Percentiles rank a stretch among this genome's conserved stretches.
Evolutionary conservation across 2,329 filamentous ascomycete species (phyloP).

Genomic region (Mycosphaerella sp.): DNA sequence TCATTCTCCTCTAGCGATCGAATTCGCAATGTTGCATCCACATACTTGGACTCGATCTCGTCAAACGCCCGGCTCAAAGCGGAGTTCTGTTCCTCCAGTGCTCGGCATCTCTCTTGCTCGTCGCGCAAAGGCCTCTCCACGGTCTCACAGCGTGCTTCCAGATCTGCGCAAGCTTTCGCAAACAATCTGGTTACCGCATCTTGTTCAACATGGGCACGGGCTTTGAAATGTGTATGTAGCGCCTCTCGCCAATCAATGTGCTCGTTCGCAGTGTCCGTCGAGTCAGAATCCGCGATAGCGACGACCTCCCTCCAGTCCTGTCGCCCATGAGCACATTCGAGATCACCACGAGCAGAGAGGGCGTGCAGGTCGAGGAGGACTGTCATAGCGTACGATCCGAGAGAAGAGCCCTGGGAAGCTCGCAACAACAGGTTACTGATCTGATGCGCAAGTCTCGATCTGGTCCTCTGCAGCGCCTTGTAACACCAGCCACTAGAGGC

Average conservation of each 20-base stretch:
- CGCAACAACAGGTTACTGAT: slow-evolving; percentile 19
- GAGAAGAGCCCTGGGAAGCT: slow-evolving; percentile 14
- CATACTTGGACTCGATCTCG: slow-evolving; percentile 35
- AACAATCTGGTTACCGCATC: slow-evolving; percentile 46
- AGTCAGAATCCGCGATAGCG: slow-evolving; percentile 1
- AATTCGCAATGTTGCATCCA: slow-evolving; percentile 34
- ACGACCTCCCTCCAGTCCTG: slow-evolving; percentile 12
- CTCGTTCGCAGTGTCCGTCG: not conserved
- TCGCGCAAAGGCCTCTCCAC: slow-evolving; percentile 49
- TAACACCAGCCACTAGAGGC: slow-evolving; percentile 13
- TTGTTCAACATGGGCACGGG: slow-evolving; percentile 40
- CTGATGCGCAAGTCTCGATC: slow-evolving; percentile 19
- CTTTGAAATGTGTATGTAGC: slow-evolving; percentile 41
- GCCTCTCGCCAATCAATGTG: slow-evolving; percentile 44
- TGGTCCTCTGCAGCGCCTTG: slow-evolving; percentile 14
- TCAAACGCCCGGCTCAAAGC: slow-evolving; percentile 33
- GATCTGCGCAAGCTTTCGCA: slow-evolving; percentile 48
- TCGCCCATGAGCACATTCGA: slow-evolving; percentile 15
- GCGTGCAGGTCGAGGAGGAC: slow-evolving; percentile 19
- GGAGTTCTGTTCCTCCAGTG: slow-evolving; percentile 34
- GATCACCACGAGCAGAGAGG: slow-evolving; percentile 15
- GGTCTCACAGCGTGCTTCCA: slow-evolving; percentile 51
- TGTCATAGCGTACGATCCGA: slow-evolving; percentile 15
- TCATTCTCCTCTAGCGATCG: slow-evolving; percentile 39
- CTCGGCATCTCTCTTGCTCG: slow-evolving; percentile 37